These are phyloP conservation scores for Mortierella sp. DNA, from an alignment of 371 early-diverging fungal species.

Conservation along the genomic window DNA sequence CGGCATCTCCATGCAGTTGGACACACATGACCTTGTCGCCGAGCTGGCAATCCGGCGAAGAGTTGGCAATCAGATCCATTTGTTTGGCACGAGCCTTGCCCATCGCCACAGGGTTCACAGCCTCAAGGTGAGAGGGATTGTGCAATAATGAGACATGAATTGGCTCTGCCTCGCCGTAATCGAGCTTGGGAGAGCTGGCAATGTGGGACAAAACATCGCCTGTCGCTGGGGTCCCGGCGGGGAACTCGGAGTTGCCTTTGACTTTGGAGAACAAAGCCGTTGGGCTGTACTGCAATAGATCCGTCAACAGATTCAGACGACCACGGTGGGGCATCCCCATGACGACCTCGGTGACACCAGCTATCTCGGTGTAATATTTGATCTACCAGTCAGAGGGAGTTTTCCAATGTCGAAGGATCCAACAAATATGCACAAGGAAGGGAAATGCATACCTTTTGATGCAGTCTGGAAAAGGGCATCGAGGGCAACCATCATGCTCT, in stretches of 20 bases:
- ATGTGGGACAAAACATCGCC: slow-evolving; percentile 94
- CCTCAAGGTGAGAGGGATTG: slow-evolving; percentile 96
- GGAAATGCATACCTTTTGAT: slow-evolving; percentile 51
- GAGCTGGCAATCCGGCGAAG: slow-evolving; percentile 76
- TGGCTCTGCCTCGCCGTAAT: slow-evolving; percentile 66
- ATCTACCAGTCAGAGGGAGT: too few relatives aligned
- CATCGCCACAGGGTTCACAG: slow-evolving; percentile 94
- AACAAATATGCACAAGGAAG: background rate
- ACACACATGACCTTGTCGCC: slow-evolving; percentile 92
- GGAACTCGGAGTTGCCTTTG: slow-evolving; percentile 90
- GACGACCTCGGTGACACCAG: slow-evolving; percentile 81
- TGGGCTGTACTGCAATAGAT: slow-evolving; percentile 82
- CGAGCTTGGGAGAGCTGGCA: slow-evolving; percentile 79
- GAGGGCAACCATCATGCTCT: slow-evolving; percentile 93
- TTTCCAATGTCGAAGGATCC: background rate
- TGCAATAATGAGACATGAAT: slow-evolving; percentile 87
- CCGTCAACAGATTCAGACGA: slow-evolving; percentile 90
- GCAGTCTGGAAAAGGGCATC: slow-evolving; percentile 85
- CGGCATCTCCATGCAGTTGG: slow-evolving; percentile 96
- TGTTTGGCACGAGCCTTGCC: slow-evolving; percentile 95
- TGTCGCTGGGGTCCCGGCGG: slow-evolving; percentile 75
- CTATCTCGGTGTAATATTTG: slow-evolving; percentile 27
- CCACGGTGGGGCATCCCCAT: slow-evolving; percentile 98
- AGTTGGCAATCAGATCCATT: slow-evolving; percentile 77
- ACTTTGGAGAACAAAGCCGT: slow-evolving; percentile 92